A percentile compares a stretch with the other conserved stretches of the same genome.
These are phyloP conservation scores for Chrysochromulina parva DNA, from an alignment of 78 protist species.

Conservation along the genomic window DNA sequence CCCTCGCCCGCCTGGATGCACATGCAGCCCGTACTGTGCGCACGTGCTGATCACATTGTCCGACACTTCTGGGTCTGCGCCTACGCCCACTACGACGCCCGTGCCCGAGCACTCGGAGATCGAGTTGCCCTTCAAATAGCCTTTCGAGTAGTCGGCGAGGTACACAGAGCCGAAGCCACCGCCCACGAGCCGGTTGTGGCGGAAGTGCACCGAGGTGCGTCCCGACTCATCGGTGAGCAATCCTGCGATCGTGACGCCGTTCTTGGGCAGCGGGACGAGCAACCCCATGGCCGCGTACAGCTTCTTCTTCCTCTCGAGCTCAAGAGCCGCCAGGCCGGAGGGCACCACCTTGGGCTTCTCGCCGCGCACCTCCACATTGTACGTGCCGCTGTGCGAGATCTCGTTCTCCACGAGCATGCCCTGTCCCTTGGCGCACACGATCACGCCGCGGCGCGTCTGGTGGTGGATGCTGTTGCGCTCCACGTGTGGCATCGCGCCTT, in stretches of 20 bases:
- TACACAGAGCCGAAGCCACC: background rate
- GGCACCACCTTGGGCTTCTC: background rate
- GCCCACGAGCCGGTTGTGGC: background rate
- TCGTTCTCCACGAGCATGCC: background rate
- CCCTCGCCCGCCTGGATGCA: background rate
- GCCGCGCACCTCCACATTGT: background rate
- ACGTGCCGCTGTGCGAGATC: background rate
- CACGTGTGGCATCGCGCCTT: background rate
- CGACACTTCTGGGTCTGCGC: background rate
- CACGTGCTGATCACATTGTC: background rate
- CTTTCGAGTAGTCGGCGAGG: background rate
- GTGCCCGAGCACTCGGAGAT: background rate
- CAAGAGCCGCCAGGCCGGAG: background rate
- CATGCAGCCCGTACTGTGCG: background rate
- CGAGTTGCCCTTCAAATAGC: background rate
- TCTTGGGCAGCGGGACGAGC: background rate
- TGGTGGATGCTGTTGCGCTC: background rate
- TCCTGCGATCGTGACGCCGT: background rate
- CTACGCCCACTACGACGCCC: background rate
- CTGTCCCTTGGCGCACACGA: conserved; percentile 27
- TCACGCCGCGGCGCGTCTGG: background rate
- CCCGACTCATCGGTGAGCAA: background rate
- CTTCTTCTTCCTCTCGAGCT: background rate
- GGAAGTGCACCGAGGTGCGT: background rate
- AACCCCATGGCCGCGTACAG: background rate